Evolutionary conservation across 2,329 filamentous ascomycete species (phyloP), one percentile per base, ranked within the genome.

Genomic region (Rutstroemia sp.): DNA sequence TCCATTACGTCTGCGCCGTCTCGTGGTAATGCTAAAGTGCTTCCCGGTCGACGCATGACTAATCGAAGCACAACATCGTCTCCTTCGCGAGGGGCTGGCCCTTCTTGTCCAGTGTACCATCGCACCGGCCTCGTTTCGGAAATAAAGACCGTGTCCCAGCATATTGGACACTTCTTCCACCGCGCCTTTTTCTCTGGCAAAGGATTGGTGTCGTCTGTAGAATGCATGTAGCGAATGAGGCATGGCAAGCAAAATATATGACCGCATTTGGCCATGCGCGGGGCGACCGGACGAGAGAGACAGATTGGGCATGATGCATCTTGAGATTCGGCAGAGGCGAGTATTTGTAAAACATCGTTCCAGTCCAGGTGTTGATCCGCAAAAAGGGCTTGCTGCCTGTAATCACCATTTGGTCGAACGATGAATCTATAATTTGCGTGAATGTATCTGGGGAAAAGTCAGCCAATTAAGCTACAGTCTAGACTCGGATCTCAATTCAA

Each of bases 361-460:
- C 94, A 99, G 65, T 96, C 89, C 54, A 99, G 74, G 66, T 94
- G 88, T 48, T 92, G 80, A 71, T 99, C 92, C 19, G 94, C 88
- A 70, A 97, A 90, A 47, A 82, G 79, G 23, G 89, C 87, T 69
- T 97, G 91, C 5, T 82, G 80, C 58, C 82, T 79, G 69, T 97
- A 99, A 66, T 86, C 82, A 57, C 84, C 86, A 56, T 83, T 79
- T 3, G 94, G 92, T 58, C 89, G 86, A 51, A 99, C 92, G 58
- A 99, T 87, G 70, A 99, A 99, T 56, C 94, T 87, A 70, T 99
- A 99, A 71, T 99, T 99, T 62, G 94, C 91, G 71, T 99, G 92
- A 16, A 99, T 86, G 64, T 89, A 91, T 76, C 86, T 87, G 57
- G 14, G 21, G 12, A n/a, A 17, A 56, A 58, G 54, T 48, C 19